A percentile compares a stretch with the other conserved stretches of the same genome.
These are phyloP conservation scores for Gentiana straminea DNA, from an alignment of 257 asterid genomes.

Conservation along the genomic window DNA sequence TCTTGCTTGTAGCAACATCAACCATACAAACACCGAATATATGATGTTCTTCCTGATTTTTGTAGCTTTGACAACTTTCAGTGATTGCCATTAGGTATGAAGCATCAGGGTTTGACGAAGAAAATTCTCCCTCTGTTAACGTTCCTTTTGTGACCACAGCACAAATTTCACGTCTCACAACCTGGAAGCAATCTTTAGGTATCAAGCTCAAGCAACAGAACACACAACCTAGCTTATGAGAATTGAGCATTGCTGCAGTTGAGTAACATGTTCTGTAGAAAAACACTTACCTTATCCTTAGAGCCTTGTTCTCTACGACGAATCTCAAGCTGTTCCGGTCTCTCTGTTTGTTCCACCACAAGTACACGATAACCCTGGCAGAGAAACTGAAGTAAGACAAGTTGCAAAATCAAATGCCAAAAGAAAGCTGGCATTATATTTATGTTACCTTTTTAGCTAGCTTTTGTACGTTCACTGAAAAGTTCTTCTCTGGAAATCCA, in stretches of 20 bases:
- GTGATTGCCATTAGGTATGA: conserved; percentile 77
- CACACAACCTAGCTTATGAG: conserved; percentile 3
- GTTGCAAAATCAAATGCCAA: conserved; percentile 8
- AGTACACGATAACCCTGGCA: conserved; percentile 92
- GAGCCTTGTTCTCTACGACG: conserved; percentile 85
- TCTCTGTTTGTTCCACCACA: conserved; percentile 98
- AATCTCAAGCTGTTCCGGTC: conserved; percentile 89
- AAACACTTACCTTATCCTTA: conserved; percentile 68
- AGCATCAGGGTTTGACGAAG: conserved; percentile 72
- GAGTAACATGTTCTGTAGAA: conserved; percentile 11
- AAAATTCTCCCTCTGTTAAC: conserved; percentile 83
- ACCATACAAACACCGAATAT: conserved; percentile 68
- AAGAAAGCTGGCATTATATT: conserved; percentile 1
- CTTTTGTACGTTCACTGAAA: conserved; percentile 73
- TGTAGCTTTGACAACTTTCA: conserved; percentile 52
- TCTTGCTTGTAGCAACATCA: conserved; percentile 81
- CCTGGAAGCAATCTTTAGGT: conserved; percentile 33
- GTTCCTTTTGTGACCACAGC: conserved; percentile 93
- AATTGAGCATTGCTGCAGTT: neutral
- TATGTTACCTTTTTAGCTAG: conserved; percentile 72
- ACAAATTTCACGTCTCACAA: conserved; percentile 91
- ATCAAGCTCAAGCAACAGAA: conserved; percentile 14
- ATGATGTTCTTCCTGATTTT: conserved; percentile 33
- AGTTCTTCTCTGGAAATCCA: conserved; percentile 98
- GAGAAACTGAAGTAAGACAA: conserved; percentile 9